Percentiles rank a stretch among this genome's conserved stretches.
Evolutionary conservation across 441 rosid species (phyloP).

Genomic region (Pelargonium fulgidum): DNA sequence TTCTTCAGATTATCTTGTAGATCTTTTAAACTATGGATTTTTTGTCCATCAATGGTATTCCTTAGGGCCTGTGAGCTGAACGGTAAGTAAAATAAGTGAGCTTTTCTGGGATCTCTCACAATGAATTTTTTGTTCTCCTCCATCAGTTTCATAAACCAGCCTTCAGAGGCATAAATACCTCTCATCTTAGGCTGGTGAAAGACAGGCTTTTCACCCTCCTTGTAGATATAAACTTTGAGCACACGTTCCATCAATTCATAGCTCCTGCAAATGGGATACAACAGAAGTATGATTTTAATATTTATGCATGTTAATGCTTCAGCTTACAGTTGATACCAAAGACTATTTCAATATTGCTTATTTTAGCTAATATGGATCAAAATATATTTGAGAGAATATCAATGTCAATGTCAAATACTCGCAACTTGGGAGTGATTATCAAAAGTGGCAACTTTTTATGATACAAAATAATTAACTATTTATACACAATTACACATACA

Average conservation of each 20-base stretch:
- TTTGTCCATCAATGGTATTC: slow-evolving; percentile 33
- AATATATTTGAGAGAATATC: neutral
- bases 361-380: neutral
- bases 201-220: slow-evolving; percentile 77
- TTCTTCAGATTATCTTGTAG: slow-evolving; percentile 46
- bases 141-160: slow-evolving; percentile 89
- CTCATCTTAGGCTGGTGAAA: slow-evolving; percentile 67
- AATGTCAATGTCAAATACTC: neutral
- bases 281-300: neutral
- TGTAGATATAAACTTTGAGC: slow-evolving; percentile 69
- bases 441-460: neutral
- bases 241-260: slow-evolving; percentile 69
- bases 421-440: neutral
- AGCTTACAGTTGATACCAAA: slow-evolving; percentile 5
- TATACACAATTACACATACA: neutral
- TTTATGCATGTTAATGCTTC: slow-evolving; percentile 4
- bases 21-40: slow-evolving; percentile 29
- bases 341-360: neutral
- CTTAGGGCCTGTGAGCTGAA: slow-evolving; percentile 59
- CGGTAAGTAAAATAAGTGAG: slow-evolving; percentile 83
- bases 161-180: slow-evolving; percentile 90
- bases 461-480: neutral
- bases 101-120: slow-evolving; percentile 71
- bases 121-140: slow-evolving; percentile 65
- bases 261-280: slow-evolving; percentile 44